Conservation (phyloP, 2,329 filamentous ascomycete genomes). For the Penicillium sp. region DNA sequence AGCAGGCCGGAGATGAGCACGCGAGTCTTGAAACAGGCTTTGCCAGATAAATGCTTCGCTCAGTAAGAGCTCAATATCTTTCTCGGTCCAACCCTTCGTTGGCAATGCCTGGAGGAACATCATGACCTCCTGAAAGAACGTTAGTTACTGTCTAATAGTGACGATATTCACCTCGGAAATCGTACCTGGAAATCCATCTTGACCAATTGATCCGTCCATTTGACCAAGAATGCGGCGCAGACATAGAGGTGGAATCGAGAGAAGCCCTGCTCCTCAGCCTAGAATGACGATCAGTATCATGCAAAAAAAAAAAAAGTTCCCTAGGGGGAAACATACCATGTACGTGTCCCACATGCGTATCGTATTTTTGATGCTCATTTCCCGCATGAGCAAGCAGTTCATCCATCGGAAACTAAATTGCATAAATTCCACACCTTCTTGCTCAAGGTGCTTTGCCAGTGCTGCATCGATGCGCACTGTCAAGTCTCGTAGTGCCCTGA, state of each 20-base stretch:
- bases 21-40: constrained; percentile 86
- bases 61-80: constrained; percentile 89
- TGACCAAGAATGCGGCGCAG: constrained; percentile 92
- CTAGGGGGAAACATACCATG: constrained; percentile 52
- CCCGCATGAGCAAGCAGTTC: constrained; percentile 97
- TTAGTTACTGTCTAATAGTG: constrained; percentile 12
- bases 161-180: constrained; percentile 1
- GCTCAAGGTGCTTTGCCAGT: constrained; percentile 79
- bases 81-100: constrained; percentile 90
- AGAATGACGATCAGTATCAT: constrained; percentile 16
- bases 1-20: constrained; percentile 62
- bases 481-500: constrained; percentile 76
- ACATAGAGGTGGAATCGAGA: constrained; percentile 98
- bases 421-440: constrained; percentile 91
- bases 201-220: constrained; percentile 89
- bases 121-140: constrained; percentile 73
- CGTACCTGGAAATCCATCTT: constrained; percentile 84
- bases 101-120: constrained; percentile 96
- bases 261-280: constrained; percentile 98
- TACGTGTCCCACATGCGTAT: constrained; percentile 99
- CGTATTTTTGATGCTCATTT: constrained; percentile 91
- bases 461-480: constrained; percentile 79
- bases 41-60: constrained; percentile 99
- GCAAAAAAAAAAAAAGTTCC: background rate
- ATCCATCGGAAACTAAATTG: constrained; percentile 99